phyloP scores from a whole-genome alignment of 768 basidiomycete genomes.

The Coprinopsis strossmayeri region DNA sequence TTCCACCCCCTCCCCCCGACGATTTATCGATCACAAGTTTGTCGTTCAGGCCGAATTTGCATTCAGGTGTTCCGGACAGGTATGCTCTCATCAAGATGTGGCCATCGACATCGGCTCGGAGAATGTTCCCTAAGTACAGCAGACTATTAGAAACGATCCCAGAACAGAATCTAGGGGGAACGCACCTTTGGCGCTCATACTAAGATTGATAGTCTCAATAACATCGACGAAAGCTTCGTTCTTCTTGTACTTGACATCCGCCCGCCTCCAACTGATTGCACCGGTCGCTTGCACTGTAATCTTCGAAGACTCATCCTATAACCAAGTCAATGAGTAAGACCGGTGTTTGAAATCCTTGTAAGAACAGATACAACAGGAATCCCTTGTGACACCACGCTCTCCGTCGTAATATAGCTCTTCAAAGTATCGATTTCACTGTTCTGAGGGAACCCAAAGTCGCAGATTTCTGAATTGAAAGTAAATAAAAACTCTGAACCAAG shows the following conservation, averaged over 20 bases:
- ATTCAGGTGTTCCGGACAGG: slow-evolving; percentile 93
- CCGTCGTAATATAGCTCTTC: slow-evolving; percentile 97
- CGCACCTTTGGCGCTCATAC: slow-evolving; percentile 95
- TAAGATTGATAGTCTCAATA: slow-evolving; percentile 91
- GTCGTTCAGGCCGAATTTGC: slow-evolving; percentile 98
- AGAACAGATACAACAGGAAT: slow-evolving; percentile 62
- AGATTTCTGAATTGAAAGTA: slow-evolving; percentile 57
- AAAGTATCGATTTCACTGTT: slow-evolving; percentile 98
- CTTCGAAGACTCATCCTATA: slow-evolving; percentile 91
- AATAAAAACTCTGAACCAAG: no score
- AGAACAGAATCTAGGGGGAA: slow-evolving; percentile 4
- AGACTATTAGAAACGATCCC: not conserved
- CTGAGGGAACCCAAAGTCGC: slow-evolving; percentile 98
- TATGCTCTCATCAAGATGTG: slow-evolving; percentile 99
- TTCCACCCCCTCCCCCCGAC: slow-evolving; percentile 48
- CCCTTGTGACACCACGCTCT: slow-evolving; percentile 85
- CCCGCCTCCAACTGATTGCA: slow-evolving; percentile 90
- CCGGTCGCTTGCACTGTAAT: slow-evolving; percentile 98
- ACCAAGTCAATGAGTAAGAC: not conserved
- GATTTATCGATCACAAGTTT: slow-evolving; percentile 95
- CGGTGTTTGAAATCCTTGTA: not conserved
- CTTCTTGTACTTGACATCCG: slow-evolving; percentile 98
- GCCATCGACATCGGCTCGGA: slow-evolving; percentile 96
- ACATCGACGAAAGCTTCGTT: slow-evolving; percentile 99
- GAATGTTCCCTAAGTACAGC: slow-evolving; percentile 60